Base-by-base conservation (phyloP, 2,329 filamentous ascomycete species). In the Epichloe typhina region DNA sequence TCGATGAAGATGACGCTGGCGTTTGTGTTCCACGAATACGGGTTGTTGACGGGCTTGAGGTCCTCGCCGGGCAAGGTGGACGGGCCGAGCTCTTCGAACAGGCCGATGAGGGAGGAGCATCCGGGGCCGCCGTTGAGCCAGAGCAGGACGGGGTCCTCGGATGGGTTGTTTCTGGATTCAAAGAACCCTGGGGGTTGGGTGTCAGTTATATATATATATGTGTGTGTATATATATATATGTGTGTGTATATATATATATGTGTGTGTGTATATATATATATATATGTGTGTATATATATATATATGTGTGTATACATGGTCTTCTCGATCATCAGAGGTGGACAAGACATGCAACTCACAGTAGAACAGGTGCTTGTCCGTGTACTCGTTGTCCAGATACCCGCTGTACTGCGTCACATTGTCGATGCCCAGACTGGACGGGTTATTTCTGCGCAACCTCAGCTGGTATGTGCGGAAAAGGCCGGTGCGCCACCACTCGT, bases 341-440 rank as follows among this genome's bases (percentile, higher is more conserved):
- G 7, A 26, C 26, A 5, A 31, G 26, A 9, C 26, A 9, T 31
- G 26, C 26, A 35, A 71, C 86, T 76, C 72, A 93, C 90, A 97
- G 74, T 96, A 97, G 69, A 98, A 97, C 53, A 97, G 74, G 69
- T 97, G 91, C 82, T 97, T 96, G 69, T 97, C 90, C 57, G 91
- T 83, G 64, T 91, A 88, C 52, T 95, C 86, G 62, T 97, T 88
- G 67, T 97, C 93, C 41, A 98, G 82, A 70, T 98, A 98, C 54
- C 93, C 93, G 62, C 86, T 94, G 79, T 94, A 96, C 70, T 97
- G 91, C 81, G 95, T 97, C 63, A 96, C 90, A 45, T 75, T 86
- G 68, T 98, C 93, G 63, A 97, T 80, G 50, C 86, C 87, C 53
- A 98, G 83, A 56, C 77, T 75, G 55, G 79, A 79, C 48, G 93